Evolutionary conservation across 352 stramenopile genomes (phyloP).

Genomic region (Pythium sukuiense): DNA sequence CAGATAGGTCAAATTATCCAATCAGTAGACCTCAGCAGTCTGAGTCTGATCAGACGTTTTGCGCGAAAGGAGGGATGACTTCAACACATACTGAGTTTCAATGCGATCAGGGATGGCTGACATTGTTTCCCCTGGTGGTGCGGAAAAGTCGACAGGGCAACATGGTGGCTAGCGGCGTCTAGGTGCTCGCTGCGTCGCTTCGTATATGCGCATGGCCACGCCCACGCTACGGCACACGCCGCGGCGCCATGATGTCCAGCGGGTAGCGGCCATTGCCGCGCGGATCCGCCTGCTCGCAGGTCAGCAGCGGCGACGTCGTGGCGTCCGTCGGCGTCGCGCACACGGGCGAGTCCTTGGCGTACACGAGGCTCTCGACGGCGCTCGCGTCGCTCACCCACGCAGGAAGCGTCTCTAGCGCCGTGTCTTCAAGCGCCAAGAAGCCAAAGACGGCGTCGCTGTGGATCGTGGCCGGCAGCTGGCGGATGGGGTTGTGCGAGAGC

Average conservation of each 20-base stretch:
- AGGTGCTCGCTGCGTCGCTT: no score
- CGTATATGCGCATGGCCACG: background rate
- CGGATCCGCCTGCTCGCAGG: slow-evolving; percentile 1
- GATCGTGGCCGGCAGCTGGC: slow-evolving; percentile 6
- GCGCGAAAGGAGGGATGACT: background rate
- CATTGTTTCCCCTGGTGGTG: background rate
- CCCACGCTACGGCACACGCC: background rate
- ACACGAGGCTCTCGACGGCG: slow-evolving; percentile 2
- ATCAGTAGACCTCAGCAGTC: background rate
- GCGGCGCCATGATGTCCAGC: slow-evolving; percentile 4
- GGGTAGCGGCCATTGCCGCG: slow-evolving; percentile 11
- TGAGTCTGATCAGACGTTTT: background rate
- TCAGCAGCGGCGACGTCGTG: background rate
- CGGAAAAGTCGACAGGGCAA: background rate
- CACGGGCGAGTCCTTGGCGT: background rate
- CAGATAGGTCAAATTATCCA: no score
- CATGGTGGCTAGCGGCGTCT: background rate
- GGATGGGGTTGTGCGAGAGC: slow-evolving; percentile 19
- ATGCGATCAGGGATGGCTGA: background rate
- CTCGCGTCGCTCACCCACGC: slow-evolving; percentile 2
- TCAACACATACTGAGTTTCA: background rate
- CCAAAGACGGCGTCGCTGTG: background rate
- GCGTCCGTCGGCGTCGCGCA: background rate
- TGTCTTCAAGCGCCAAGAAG: slow-evolving; percentile 13
- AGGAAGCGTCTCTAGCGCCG: slow-evolving; percentile 5